phyloP scores from a whole-genome alignment of 116 monocot genomes.

The Papilionanthe hybrid region DNA sequence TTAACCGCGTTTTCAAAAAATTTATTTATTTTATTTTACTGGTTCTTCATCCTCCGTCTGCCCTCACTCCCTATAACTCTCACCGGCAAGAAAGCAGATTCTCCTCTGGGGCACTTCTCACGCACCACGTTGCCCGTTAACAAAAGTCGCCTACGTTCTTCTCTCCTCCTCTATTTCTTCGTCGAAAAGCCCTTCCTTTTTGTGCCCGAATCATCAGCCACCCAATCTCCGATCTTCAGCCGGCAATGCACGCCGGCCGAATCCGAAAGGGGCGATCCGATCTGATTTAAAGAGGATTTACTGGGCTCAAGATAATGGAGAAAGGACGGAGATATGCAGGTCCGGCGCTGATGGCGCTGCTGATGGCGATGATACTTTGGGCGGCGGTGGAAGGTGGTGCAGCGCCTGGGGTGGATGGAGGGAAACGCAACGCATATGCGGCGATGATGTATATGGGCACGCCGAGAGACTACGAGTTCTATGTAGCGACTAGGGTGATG shows the following conservation, averaged over 20 bases:
- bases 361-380: neutral
- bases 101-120: neutral
- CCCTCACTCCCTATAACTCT: neutral
- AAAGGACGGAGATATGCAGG: neutral
- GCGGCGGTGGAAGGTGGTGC: constrained; percentile 3
- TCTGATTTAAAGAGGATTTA: neutral
- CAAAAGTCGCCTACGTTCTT: neutral
- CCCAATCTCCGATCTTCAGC: neutral
- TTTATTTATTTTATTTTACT: too few relatives aligned
- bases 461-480: constrained; percentile 98
- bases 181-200: neutral
- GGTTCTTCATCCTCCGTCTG: neutral
- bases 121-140: neutral
- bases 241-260: neutral
- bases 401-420: constrained; percentile 6
- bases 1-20: too few relatives aligned
- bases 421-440: constrained; percentile 65
- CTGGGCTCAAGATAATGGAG: constrained; percentile 3
- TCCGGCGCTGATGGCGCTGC: neutral
- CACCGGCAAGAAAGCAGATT: neutral
- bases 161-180: neutral
- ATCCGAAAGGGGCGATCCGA: neutral
- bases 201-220: neutral
- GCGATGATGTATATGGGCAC: constrained; percentile 99
- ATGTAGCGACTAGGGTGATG: constrained; percentile 75